phyloP scores from a whole-genome alignment of 2,329 filamentous ascomycete species.

The Sphaerulina populicola region DNA sequence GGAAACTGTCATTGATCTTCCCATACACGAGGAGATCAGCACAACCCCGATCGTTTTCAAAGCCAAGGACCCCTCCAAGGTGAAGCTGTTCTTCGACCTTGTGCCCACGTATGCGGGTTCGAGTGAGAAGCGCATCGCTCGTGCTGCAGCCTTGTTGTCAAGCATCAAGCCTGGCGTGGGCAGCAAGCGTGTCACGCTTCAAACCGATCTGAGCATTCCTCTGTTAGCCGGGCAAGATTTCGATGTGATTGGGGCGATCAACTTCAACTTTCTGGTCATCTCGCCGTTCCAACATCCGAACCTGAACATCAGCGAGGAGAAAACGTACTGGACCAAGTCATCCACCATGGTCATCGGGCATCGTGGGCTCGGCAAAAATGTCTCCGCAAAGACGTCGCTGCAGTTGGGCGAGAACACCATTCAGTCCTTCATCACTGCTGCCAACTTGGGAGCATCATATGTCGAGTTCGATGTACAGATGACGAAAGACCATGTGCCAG shows the following conservation, averaged over 20 bases:
- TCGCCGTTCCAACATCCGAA: conserved; percentile 91
- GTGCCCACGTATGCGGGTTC: conserved; percentile 86
- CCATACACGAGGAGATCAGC: conserved; percentile 84
- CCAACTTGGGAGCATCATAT: conserved; percentile 74
- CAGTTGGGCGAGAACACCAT: conserved; percentile 96
- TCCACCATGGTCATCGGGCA: conserved; percentile 76
- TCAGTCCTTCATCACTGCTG: conserved; percentile 89
- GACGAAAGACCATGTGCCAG: conserved; percentile 96
- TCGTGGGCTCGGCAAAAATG: conserved; percentile 80
- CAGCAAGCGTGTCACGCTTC: conserved; percentile 77
- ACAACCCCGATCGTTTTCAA: conserved; percentile 91
- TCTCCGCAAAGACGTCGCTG: conserved; percentile 68
- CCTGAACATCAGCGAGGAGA: conserved; percentile 80
- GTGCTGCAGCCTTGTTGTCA: conserved; percentile 79
- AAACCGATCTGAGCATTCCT: conserved; percentile 85
- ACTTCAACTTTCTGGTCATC: conserved; percentile 94
- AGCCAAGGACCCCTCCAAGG: conserved; percentile 65
- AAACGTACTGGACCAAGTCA: conserved; percentile 94
- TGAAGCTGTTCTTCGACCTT: conserved; percentile 88
- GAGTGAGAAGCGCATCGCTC: conserved; percentile 73
- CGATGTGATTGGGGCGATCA: conserved; percentile 87
- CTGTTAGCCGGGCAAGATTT: conserved; percentile 74
- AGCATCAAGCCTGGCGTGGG: conserved; percentile 77
- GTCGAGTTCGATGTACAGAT: conserved; percentile 82
- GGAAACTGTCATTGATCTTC: conserved; percentile 80